phyloP scores from a whole-genome alignment of 2,329 filamentous ascomycete genomes.

The Ophiocordyceps robertsii region DNA sequence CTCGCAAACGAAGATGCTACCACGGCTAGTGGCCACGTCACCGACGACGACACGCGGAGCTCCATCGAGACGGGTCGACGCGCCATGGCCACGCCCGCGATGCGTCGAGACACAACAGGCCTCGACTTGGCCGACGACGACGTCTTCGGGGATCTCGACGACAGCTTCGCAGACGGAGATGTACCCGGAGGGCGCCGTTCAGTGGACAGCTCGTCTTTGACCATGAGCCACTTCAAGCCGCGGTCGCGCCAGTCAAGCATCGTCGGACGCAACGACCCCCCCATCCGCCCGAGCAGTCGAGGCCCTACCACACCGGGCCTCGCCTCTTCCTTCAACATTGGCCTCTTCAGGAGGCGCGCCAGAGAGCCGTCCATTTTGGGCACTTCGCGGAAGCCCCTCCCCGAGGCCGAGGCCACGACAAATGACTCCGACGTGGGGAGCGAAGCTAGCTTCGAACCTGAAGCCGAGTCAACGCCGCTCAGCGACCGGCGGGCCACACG shows the following conservation, averaged over 20 bases:
- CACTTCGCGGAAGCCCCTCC: conserved; percentile 29
- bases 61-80: conserved; percentile 25
- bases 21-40: conserved; percentile 11
- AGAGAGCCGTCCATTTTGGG: conserved; percentile 50
- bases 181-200: conserved; percentile 21
- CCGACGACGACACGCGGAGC: conserved; percentile 14
- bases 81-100: conserved; percentile 18
- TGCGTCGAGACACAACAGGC: conserved; percentile 29
- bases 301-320: conserved; percentile 32
- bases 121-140: conserved; percentile 33
- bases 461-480: conserved; percentile 56
- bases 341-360: conserved; percentile 40
- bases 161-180: conserved; percentile 26
- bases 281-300: conserved; percentile 39
- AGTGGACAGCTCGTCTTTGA: conserved; percentile 31
- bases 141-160: conserved; percentile 31
- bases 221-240: conserved; percentile 31
- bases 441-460: conserved; percentile 40
- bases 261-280: conserved; percentile 34
- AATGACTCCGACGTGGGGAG: conserved; percentile 22
- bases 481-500: conserved; percentile 27
- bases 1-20: conserved; percentile 21
- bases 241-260: conserved; percentile 36
- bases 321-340: conserved; percentile 39
- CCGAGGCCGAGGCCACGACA: conserved; percentile 18